Evolutionary conservation across 2,329 filamentous ascomycete species (phyloP).

Genomic region (Fusarium agapanthi): DNA sequence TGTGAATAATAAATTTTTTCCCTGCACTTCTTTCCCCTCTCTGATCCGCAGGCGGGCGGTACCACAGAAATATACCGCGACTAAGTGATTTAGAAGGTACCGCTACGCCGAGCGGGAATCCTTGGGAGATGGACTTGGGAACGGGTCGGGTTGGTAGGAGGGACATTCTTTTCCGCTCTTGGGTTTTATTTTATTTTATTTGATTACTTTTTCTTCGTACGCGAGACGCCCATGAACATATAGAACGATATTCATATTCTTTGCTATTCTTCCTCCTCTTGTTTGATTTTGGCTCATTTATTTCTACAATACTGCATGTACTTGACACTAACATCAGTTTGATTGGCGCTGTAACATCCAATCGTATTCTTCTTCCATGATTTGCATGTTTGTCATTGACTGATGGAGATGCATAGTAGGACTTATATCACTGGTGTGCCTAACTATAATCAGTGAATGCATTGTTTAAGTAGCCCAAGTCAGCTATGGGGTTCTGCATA

Average conservation of each 20-base stretch:
- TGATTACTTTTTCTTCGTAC: background rate
- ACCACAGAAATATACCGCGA: conserved; percentile 22
- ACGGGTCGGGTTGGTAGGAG: conserved; percentile 21
- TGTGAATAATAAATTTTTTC: conserved; percentile 55
- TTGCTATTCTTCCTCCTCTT: background rate
- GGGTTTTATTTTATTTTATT: background rate
- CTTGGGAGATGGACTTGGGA: conserved; percentile 10
- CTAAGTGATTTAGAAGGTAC: conserved; percentile 33
- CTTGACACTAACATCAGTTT: background rate
- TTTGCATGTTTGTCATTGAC: conserved; percentile 7
- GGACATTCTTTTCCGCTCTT: conserved; percentile 21
- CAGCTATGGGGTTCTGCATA: background rate
- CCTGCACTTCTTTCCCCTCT: conserved; percentile 42
- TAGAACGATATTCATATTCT: background rate
- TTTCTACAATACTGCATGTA: background rate
- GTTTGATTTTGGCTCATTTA: background rate
- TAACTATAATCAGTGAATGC: background rate
- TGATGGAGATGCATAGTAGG: background rate
- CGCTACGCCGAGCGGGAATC: conserved; percentile 34
- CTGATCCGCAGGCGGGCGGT: conserved; percentile 23
- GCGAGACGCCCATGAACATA: background rate
- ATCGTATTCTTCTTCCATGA: background rate
- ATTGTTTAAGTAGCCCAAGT: background rate
- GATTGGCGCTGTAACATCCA: background rate
- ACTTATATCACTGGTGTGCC: background rate